phyloP scores from a whole-genome alignment of 345 rosid species.

The Lepidium sativum region DNA sequence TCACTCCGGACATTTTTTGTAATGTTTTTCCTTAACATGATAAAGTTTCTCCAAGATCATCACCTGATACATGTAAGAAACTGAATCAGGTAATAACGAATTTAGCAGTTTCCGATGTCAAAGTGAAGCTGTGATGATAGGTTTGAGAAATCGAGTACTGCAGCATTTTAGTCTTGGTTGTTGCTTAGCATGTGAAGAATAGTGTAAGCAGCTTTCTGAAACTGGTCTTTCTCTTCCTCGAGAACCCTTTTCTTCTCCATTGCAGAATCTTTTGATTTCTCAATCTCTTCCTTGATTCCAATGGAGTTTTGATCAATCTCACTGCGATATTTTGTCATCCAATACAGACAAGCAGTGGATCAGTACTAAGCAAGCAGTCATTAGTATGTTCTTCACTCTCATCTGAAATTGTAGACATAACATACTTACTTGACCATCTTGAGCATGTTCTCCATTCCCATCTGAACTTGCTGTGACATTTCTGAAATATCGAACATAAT shows the following conservation, averaged over 20 bases:
- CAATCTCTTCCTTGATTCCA: conserved; percentile 66
- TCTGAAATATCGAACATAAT: conserved; percentile 37
- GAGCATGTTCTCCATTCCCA: conserved; percentile 72
- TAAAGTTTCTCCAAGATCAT: background rate
- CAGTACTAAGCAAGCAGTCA: background rate
- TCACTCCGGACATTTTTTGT: background rate
- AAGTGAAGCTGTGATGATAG: background rate
- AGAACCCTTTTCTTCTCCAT: conserved; percentile 59
- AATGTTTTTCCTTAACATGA: conserved; percentile 3
- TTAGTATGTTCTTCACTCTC: conserved; percentile 50
- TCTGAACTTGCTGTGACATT: conserved; percentile 73
- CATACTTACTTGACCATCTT: conserved; percentile 66
- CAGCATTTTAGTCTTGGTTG: conserved; percentile 13
- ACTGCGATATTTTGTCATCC: conserved; percentile 33
- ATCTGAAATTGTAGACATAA: conserved; percentile 30
- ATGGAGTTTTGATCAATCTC: conserved; percentile 69
- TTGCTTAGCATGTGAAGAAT: conserved; percentile 54
- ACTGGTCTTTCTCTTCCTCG: conserved; percentile 63
- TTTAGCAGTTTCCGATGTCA: background rate
- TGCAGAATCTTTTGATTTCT: conserved; percentile 56
- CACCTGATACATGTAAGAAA: conserved; percentile 1
- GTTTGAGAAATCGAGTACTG: background rate
- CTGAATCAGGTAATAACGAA: background rate
- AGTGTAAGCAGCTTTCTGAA: conserved; percentile 82
- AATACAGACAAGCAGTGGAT: background rate